Conservation (phyloP, 441 rosid species). For the Erodium trifolium region DNA sequence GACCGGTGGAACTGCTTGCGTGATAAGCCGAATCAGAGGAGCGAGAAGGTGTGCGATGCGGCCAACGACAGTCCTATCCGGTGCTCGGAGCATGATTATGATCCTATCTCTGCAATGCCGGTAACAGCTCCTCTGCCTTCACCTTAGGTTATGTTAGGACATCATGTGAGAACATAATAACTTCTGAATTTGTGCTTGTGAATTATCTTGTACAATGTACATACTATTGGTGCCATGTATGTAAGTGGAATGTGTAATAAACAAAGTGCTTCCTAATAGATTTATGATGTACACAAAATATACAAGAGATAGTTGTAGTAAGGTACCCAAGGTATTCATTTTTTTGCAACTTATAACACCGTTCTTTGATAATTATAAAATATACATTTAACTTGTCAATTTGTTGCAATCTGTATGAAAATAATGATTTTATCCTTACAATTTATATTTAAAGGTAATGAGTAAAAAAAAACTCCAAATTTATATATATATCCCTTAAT, state of each 20-base stretch:
- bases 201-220: not conserved
- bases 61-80: conserved; percentile 46
- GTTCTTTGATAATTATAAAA: too few species aligned
- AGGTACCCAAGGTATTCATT: too few species aligned
- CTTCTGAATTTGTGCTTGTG: not conserved
- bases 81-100: conserved; percentile 23
- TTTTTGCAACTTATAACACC: too few species aligned
- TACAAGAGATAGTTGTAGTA: too few species aligned
- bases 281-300: too few species aligned
- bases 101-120: not conserved
- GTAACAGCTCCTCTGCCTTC: not conserved
- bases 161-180: too few species aligned
- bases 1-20: conserved; percentile 65
- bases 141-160: not conserved
- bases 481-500: too few species aligned
- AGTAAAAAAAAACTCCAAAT: too few species aligned
- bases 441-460: too few species aligned
- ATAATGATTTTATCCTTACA: too few species aligned
- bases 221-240: not conserved
- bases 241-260: not conserved
- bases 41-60: conserved; percentile 48
- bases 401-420: too few species aligned
- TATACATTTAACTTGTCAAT: too few species aligned
- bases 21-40: conserved; percentile 49
- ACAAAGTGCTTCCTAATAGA: not conserved